Percentiles rank a stretch among this genome's conserved stretches.
Conservation (phyloP, 1,284 basidiomycete genomes). For the Ganoderma resinaceum region DNA sequence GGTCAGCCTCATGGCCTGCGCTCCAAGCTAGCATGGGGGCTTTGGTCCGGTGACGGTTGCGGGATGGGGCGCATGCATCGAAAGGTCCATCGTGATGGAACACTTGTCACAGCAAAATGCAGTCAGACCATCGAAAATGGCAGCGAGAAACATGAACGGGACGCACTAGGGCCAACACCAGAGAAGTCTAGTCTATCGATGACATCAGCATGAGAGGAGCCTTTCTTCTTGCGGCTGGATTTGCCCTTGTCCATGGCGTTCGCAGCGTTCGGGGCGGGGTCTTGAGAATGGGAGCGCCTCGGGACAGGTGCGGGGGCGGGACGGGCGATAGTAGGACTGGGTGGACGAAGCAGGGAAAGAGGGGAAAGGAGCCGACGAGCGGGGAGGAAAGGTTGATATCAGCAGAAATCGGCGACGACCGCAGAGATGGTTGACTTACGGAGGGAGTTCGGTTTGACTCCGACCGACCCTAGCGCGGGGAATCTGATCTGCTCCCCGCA, state of each 20-base stretch:
- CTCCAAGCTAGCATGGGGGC: constrained; percentile 86
- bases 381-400: constrained; percentile 22
- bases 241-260: constrained; percentile 54
- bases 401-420: constrained; percentile 24
- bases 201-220: constrained; percentile 72
- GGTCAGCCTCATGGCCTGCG: constrained; percentile 51
- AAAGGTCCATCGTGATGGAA: constrained; percentile 91
- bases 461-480: constrained; percentile 53
- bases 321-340: constrained; percentile 35
- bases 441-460: constrained; percentile 50
- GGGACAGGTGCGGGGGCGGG: constrained; percentile 47
- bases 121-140: constrained; percentile 6
- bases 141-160: constrained; percentile 40
- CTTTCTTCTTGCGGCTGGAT: constrained; percentile 69
- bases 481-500: constrained; percentile 45
- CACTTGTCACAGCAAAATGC: constrained; percentile 52
- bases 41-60: constrained; percentile 78
- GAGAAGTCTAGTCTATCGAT: constrained; percentile 71
- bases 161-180: constrained; percentile 78
- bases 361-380: constrained; percentile 8
- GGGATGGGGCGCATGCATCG: constrained; percentile 86
- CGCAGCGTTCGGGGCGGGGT: constrained; percentile 55
- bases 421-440: constrained; percentile 41
- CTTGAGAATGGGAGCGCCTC: constrained; percentile 75
- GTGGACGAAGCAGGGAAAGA: constrained; percentile 34